A percentile compares a stretch with the other conserved stretches of the same genome.
phyloP scores from a whole-genome alignment of 345 rosid genomes.

The Geranium rotundifolium region DNA sequence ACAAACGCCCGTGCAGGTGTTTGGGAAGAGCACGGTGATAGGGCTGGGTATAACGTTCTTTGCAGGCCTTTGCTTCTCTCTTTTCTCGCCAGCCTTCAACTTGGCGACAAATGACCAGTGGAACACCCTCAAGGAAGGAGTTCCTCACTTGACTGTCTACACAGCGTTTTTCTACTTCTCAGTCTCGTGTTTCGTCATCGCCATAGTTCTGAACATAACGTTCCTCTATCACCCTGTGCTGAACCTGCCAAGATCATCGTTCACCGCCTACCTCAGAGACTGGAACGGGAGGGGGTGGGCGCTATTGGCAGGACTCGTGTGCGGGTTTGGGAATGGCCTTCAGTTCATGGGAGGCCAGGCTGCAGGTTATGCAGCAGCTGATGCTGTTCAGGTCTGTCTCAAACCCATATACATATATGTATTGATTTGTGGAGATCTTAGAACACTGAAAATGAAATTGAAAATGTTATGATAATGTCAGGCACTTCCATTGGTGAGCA shows the following conservation, averaged over 20 bases:
- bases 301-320: constrained; percentile 61
- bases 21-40: constrained; percentile 54
- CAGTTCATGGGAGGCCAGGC: constrained; percentile 91
- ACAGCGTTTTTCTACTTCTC: constrained; percentile 86
- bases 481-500: constrained; percentile 87
- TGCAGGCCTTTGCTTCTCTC: constrained; percentile 60
- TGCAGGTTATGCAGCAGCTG: constrained; percentile 90
- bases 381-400: constrained; percentile 56
- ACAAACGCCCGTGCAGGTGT: constrained; percentile 35
- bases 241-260: constrained; percentile 44
- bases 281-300: constrained; percentile 85
- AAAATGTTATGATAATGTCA: constrained; percentile 21
- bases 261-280: constrained; percentile 48
- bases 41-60: constrained; percentile 52
- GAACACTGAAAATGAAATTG: too few species aligned
- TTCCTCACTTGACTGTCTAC: constrained; percentile 55
- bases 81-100: constrained; percentile 83
- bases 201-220: constrained; percentile 39
- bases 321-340: constrained; percentile 77
- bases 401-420: too few species aligned
- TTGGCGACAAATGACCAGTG: constrained; percentile 80
- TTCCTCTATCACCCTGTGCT: constrained; percentile 59
- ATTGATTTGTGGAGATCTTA: too few species aligned
- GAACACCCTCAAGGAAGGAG: constrained; percentile 57
- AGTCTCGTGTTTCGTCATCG: constrained; percentile 43